These are phyloP conservation scores for Citrus mangshanensis DNA, from an alignment of 345 rosid genomes.

Conservation along the genomic window DNA sequence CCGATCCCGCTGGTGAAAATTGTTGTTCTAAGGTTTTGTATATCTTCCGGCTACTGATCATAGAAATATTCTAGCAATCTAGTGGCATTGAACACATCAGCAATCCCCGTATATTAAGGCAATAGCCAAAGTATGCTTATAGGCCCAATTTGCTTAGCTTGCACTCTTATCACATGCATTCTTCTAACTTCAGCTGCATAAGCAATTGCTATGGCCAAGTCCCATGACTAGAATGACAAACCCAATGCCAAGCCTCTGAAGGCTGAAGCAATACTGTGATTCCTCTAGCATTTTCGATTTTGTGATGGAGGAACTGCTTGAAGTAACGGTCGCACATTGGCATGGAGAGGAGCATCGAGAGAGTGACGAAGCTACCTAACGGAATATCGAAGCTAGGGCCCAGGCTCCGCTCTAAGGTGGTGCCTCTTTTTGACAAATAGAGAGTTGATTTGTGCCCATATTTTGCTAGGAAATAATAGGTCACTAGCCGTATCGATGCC, in stretches of 20 bases:
- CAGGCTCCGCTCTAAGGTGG: constrained; percentile 58
- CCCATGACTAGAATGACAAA: constrained; percentile 49
- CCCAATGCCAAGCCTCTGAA: constrained; percentile 79
- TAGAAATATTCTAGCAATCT: constrained; percentile 81
- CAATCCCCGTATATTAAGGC: constrained; percentile 79
- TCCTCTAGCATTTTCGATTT: constrained; percentile 75
- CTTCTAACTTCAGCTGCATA: constrained; percentile 60
- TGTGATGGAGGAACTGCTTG: constrained; percentile 63
- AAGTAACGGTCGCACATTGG: constrained; percentile 76
- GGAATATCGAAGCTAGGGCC: constrained; percentile 65
- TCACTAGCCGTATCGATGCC: constrained; percentile 65
- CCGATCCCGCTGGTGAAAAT: constrained; percentile 86
- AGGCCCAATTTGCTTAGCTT: constrained; percentile 57
- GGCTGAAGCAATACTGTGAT: constrained; percentile 45
- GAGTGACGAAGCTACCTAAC: constrained; percentile 70
- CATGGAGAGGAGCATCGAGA: constrained; percentile 75
- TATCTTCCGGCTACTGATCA: constrained; percentile 79
- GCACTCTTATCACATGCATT: constrained; percentile 42
- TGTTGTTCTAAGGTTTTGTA: constrained; percentile 88
- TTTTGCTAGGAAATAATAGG: constrained; percentile 68
- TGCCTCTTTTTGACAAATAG: constrained; percentile 83
- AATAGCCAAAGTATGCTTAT: constrained; percentile 82
- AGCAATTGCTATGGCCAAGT: constrained; percentile 61
- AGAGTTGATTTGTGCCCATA: constrained; percentile 94
- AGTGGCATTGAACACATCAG: constrained; percentile 74